Evolutionary conservation across 1,139 yeast genomes (phyloP).

Genomic region (Diutina catenulata): DNA sequence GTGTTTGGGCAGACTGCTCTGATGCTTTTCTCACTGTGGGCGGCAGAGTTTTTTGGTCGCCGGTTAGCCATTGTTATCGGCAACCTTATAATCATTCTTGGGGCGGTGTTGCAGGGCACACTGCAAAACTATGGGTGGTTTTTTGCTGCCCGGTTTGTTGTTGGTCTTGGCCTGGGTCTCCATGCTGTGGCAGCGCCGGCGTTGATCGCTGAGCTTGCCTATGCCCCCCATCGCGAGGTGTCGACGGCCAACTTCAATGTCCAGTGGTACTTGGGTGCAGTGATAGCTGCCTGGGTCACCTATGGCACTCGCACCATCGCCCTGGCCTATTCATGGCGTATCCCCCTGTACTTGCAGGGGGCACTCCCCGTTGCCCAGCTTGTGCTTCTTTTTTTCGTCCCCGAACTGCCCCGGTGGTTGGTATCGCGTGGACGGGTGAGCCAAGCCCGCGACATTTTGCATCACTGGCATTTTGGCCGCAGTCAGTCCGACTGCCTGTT

Average conservation of each 20-base stretch:
- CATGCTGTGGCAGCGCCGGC: constrained; percentile 33
- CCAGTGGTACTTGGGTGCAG: constrained; percentile 33
- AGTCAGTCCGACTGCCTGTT: background rate
- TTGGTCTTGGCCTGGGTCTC: constrained; percentile 35
- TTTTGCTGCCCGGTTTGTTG: constrained; percentile 28
- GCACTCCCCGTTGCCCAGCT: constrained; percentile 19
- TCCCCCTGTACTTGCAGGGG: constrained; percentile 34
- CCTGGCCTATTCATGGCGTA: constrained; percentile 23
- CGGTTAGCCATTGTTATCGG: constrained; percentile 24
- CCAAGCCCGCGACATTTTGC: constrained; percentile 24
- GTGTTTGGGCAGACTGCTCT: constrained; percentile 16
- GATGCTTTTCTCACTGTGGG: constrained; percentile 18
- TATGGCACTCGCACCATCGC: constrained; percentile 29
- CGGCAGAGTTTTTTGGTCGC: constrained; percentile 39
- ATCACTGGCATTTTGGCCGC: constrained; percentile 28
- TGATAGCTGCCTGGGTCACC: constrained; percentile 38
- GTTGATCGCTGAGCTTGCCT: constrained; percentile 30
- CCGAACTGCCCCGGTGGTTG: constrained; percentile 49
- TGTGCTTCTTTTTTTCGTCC: constrained; percentile 29
- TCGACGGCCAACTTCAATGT: constrained; percentile 38
- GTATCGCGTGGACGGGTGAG: constrained; percentile 25
- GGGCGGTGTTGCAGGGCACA: constrained; percentile 33
- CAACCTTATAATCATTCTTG: constrained; percentile 26
- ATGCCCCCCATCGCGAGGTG: constrained; percentile 36
- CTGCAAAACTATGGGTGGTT: constrained; percentile 30